Evolutionary conservation across 306 rosid genomes (phyloP).

Genomic region (Quercus cerris): DNA sequence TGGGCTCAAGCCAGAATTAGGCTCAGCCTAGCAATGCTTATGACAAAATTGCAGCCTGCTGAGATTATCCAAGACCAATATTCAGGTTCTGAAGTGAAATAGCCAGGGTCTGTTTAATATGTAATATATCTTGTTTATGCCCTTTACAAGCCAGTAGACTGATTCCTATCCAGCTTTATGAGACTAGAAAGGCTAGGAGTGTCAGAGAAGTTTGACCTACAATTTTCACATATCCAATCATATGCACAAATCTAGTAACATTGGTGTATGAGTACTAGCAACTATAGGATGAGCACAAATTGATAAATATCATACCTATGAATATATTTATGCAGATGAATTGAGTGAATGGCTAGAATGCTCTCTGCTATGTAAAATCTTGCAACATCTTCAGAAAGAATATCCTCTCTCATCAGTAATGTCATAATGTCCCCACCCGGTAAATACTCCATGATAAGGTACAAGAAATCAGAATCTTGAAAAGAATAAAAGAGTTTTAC

Average conservation of each 20-base stretch:
- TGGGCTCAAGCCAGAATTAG: background rate
- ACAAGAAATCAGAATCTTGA: constrained; percentile 93
- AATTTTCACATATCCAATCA: background rate
- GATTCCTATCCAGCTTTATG: background rate
- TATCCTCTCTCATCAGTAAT: constrained; percentile 94
- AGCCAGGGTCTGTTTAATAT: background rate
- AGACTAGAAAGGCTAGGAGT: background rate
- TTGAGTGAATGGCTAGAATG: constrained; percentile 89
- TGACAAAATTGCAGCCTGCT: background rate
- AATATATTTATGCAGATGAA: constrained; percentile 93
- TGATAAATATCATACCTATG: constrained; percentile 62
- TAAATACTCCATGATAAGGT: constrained; percentile 98
- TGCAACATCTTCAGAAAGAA: constrained; percentile 89
- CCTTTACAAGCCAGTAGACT: background rate
- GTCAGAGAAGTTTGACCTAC: background rate
- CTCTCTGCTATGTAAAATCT: constrained; percentile 97
- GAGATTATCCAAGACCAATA: background rate
- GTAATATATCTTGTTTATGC: background rate
- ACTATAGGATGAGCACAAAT: background rate
- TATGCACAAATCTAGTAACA: background rate
- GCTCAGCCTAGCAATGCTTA: background rate
- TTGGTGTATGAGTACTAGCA: background rate
- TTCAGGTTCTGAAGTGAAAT: background rate
- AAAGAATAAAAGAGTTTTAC: constrained; percentile 94
- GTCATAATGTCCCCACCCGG: constrained; percentile 99